A percentile compares a stretch with the other conserved stretches of the same genome.
These are phyloP conservation scores for Vanderwaltozyma yarrowii DNA, from an alignment of 805 yeast genomes.

Conservation along the genomic window DNA sequence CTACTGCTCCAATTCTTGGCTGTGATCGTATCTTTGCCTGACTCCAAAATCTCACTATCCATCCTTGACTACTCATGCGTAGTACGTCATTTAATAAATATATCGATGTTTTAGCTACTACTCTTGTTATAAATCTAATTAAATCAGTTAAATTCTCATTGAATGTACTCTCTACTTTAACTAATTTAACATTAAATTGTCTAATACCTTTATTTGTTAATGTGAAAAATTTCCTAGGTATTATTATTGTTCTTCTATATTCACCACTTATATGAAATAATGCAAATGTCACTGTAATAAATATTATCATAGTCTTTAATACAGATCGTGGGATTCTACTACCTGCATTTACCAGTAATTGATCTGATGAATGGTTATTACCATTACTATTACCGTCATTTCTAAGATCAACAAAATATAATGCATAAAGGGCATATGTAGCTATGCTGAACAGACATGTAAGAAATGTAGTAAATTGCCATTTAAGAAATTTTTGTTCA, in stretches of 20 bases:
- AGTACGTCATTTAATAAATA: conserved; percentile 9
- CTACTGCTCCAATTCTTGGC: conserved; percentile 63
- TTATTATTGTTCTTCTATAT: conserved; percentile 72
- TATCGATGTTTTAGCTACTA: conserved; percentile 15
- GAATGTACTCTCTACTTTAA: conserved; percentile 41
- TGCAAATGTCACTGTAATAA: conserved; percentile 48
- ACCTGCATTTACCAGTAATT: conserved; percentile 22
- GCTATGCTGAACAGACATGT: conserved; percentile 34
- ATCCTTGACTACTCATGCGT: conserved; percentile 7
- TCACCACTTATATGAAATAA: conserved; percentile 84
- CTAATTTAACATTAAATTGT: conserved; percentile 69
- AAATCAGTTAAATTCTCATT: conserved; percentile 31
- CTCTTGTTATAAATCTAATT: conserved; percentile 22
- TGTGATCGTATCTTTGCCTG: conserved; percentile 33
- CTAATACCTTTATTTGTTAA: conserved; percentile 86
- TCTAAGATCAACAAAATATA: conserved; percentile 18
- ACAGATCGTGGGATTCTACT: conserved; percentile 22
- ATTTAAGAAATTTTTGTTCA: conserved; percentile 57
- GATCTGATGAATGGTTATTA: conserved; percentile 17
- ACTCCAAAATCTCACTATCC: conserved; percentile 16
- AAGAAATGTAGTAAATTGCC: conserved; percentile 32
- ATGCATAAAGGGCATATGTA: conserved; percentile 32
- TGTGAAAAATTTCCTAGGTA: conserved; percentile 67
- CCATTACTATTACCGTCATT: background rate
- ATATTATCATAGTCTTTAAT: conserved; percentile 8